Evolutionary conservation across 2,329 filamentous ascomycete species (phyloP).

Genomic region (Trichoderma lentiforme): DNA sequence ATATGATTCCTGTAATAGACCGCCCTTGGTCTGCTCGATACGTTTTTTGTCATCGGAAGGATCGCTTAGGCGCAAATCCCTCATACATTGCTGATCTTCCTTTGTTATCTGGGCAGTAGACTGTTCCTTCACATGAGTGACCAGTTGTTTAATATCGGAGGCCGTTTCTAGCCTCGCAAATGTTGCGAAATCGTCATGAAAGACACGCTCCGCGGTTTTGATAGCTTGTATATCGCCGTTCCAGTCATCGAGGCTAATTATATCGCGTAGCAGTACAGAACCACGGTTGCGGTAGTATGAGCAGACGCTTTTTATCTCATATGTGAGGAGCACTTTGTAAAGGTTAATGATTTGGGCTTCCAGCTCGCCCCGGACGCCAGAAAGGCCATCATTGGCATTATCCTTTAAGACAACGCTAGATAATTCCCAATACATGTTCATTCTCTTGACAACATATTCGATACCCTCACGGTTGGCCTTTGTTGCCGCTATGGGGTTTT

Average conservation of each 20-base stretch:
- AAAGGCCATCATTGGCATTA: slow-evolving; percentile 15
- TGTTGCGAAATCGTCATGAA: slow-evolving; percentile 18
- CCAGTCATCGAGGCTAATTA: slow-evolving; percentile 36
- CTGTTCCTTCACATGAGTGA: slow-evolving; percentile 10
- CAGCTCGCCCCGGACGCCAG: slow-evolving; percentile 22
- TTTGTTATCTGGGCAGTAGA: slow-evolving; percentile 15
- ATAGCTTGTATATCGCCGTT: slow-evolving; percentile 29
- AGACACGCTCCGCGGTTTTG: slow-evolving; percentile 26
- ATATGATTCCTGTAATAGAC: slow-evolving; percentile 32
- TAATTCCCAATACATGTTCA: slow-evolving; percentile 39
- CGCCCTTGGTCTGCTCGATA: slow-evolving; percentile 36
- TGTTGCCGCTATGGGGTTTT: slow-evolving; percentile 28
- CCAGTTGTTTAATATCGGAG: slow-evolving; percentile 18
- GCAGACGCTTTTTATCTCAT: slow-evolving; percentile 40
- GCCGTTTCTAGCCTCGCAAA: slow-evolving; percentile 14
- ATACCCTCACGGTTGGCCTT: slow-evolving; percentile 35
- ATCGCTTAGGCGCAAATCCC: slow-evolving; percentile 27
- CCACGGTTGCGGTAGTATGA: slow-evolving; percentile 33
- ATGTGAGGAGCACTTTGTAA: slow-evolving; percentile 38
- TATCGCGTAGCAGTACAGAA: slow-evolving; percentile 29
- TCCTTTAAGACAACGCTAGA: slow-evolving; percentile 28
- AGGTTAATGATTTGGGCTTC: slow-evolving; percentile 32
- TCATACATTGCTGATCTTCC: slow-evolving; percentile 23
- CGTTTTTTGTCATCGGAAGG: slow-evolving; percentile 32
- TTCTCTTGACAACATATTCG: slow-evolving; percentile 34